Base-by-base conservation (phyloP, 345 rosid genomes). In the Excoecaria agallocha region DNA sequence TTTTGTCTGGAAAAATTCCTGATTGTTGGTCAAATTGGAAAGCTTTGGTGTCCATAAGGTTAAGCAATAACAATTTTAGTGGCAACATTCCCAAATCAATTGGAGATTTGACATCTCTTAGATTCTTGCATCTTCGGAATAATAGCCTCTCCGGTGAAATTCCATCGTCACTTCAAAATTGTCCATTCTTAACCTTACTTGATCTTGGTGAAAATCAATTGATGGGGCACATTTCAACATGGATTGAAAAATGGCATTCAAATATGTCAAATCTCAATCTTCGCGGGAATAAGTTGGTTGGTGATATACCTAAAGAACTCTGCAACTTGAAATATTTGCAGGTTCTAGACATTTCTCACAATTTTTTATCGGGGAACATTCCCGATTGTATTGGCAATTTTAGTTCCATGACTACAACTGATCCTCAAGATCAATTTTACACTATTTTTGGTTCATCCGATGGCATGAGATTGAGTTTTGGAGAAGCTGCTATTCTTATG, bases 1-100 rank as follows among this genome's bases (percentile, higher is more conserved):
- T 3, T 46, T 56, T 74, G 9, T 39, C 22, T 30, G 76, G 76
- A 50, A 51, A 49, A 37, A 60, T 72, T 6, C 75, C 68, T 10
- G 75, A 72, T 61, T 78, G 81, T 67, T 72, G 76, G 72, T 39
- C 17, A 12, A 77, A 49, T 10, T 77, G 71, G 76, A 57, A 11
- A 48, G 1, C 20, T 6, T 59, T 78, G 64, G 0, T 0, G 19
- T 35, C 17, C 11, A 9, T 72, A 45, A 22, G 54, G 6, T 49
- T 72, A 0, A 12, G 41, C 55, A 48, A 65, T 39, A 77, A 77
- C 60, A 45, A 38, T 1, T 56, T 77, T 8, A 46, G 19, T 8
- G 72, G 75, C 7, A 67, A 12, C 20, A 25, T 73, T 68, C 77
- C 77, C 0, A 2, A 48, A 13, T 78, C 81, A 1, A 51, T 73